phyloP scores from a whole-genome alignment of 2,329 filamentous ascomycete species.

The Cercospora brassicicola region DNA sequence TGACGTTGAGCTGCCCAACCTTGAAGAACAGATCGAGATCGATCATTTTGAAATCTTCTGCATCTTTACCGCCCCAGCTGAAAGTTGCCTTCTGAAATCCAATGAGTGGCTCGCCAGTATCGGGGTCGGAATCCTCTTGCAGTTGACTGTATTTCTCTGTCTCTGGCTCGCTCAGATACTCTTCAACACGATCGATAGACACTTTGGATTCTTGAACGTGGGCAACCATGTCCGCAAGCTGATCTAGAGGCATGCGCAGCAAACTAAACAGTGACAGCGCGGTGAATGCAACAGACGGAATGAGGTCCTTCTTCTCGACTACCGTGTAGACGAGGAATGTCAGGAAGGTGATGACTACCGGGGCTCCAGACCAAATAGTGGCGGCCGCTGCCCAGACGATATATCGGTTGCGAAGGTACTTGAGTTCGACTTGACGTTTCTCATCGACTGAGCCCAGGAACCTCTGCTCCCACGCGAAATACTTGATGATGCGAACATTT shows the following conservation, averaged over 20 bases:
- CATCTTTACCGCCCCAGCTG: constrained; percentile 72
- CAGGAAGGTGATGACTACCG: constrained; percentile 91
- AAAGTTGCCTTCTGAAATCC: constrained; percentile 83
- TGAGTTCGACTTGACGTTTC: constrained; percentile 77
- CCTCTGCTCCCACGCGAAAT: constrained; percentile 95
- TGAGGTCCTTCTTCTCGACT: constrained; percentile 82
- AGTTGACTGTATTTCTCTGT: constrained; percentile 93
- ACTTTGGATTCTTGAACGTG: constrained; percentile 98
- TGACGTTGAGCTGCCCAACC: constrained; percentile 84
- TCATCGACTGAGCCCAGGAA: constrained; percentile 86
- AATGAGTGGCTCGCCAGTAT: constrained; percentile 70
- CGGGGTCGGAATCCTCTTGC: constrained; percentile 65
- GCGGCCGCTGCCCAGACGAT: constrained; percentile 89
- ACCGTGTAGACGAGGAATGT: constrained; percentile 93
- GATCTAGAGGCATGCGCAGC: constrained; percentile 87
- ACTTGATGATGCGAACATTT: constrained; percentile 99
- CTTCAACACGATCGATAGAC: constrained; percentile 92
- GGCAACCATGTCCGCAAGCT: constrained; percentile 96
- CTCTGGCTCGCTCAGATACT: constrained; percentile 89
- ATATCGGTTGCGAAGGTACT: constrained; percentile 76
- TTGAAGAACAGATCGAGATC: constrained; percentile 80
- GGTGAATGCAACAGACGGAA: constrained; percentile 92
- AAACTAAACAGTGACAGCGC: constrained; percentile 94
- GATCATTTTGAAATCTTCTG: constrained; percentile 67
- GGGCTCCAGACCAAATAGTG: constrained; percentile 94